These are phyloP conservation scores for Plenodomus lindquistii DNA, from an alignment of 2,329 filamentous ascomycete species.

Conservation along the genomic window DNA sequence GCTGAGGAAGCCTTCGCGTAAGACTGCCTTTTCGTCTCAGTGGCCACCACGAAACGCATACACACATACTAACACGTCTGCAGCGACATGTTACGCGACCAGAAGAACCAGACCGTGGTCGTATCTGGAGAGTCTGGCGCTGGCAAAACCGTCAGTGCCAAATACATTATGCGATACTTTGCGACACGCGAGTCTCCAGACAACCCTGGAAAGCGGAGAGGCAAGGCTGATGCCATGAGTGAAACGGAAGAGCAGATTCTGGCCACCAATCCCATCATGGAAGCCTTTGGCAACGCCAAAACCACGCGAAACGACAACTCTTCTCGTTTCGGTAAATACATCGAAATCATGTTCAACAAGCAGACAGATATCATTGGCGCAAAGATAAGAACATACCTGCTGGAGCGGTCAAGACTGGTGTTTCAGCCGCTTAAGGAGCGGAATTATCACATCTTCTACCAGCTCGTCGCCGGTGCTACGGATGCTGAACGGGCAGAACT, in stretches of 20 bases:
- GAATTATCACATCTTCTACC: slow-evolving; percentile 99
- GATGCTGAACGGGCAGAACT: slow-evolving; percentile 81
- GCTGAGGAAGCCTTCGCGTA: slow-evolving; percentile 98
- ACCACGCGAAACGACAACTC: slow-evolving; percentile 99
- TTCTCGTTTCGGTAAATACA: slow-evolving; percentile 98
- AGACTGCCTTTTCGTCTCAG: slow-evolving; percentile 39
- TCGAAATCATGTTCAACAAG: slow-evolving; percentile 98
- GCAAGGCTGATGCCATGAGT: slow-evolving; percentile 79
- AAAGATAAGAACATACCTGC: slow-evolving; percentile 92
- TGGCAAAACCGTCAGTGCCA: slow-evolving; percentile 98
- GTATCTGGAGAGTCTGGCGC: slow-evolving; percentile 99
- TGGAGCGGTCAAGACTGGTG: slow-evolving; percentile 92
- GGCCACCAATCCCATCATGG: slow-evolving; percentile 99
- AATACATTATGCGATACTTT: slow-evolving; percentile 99
- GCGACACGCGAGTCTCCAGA: slow-evolving; percentile 94
- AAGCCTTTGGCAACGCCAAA: slow-evolving; percentile 99
- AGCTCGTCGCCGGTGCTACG: slow-evolving; percentile 89
- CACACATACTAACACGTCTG: slow-evolving; percentile 15
- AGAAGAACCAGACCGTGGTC: slow-evolving; percentile 96
- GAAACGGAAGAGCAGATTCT: slow-evolving; percentile 98
- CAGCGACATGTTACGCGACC: slow-evolving; percentile 95
- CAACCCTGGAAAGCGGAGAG: slow-evolving; percentile 79
- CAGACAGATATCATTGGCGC: slow-evolving; percentile 96
- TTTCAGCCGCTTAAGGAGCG: slow-evolving; percentile 97
- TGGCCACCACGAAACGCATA: not conserved